Evolutionary conservation across 2,329 filamentous ascomycete genomes (phyloP).

Genomic region (Albifimbria verrucaria): DNA sequence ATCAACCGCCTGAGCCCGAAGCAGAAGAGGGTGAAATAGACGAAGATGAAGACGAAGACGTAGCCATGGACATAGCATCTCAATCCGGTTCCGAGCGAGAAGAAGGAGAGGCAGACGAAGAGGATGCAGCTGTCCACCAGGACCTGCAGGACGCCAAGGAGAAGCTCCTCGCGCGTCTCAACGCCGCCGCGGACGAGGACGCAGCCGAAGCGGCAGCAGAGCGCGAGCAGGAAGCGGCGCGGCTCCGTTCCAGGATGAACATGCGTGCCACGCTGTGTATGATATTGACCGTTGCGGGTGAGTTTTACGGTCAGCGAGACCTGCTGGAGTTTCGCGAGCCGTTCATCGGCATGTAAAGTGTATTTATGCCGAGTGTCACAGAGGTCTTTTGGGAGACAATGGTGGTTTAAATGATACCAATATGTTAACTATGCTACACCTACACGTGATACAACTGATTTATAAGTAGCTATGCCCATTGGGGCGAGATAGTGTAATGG

Average conservation of each 20-base stretch:
- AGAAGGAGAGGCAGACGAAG: conserved; percentile 30
- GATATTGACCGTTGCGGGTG: conserved; percentile 83
- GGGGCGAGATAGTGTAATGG: no score
- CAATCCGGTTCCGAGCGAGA: conserved; percentile 29
- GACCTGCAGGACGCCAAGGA: conserved; percentile 47
- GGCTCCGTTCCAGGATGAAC: conserved; percentile 40
- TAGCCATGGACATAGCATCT: conserved; percentile 41
- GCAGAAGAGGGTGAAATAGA: conserved; percentile 21
- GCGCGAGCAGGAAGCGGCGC: conserved; percentile 19
- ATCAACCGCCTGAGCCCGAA: conserved; percentile 7
- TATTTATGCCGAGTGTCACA: neutral
- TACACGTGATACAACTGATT: no score
- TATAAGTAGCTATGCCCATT: no score
- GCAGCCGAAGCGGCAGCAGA: conserved; percentile 18
- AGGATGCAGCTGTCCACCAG: conserved; percentile 26
- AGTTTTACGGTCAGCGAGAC: conserved; percentile 87
- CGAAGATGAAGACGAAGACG: conserved; percentile 26
- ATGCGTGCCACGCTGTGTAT: conserved; percentile 79
- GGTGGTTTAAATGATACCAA: neutral
- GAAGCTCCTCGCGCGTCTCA: conserved; percentile 44
- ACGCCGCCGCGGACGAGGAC: conserved; percentile 25
- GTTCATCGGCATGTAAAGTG: conserved; percentile 42
- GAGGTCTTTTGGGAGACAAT: neutral
- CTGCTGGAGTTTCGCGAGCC: conserved; percentile 71
- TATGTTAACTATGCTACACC: neutral